Evolutionary conservation across 1,139 yeast genomes (phyloP).

Genomic region (Geotrichum reessii): DNA sequence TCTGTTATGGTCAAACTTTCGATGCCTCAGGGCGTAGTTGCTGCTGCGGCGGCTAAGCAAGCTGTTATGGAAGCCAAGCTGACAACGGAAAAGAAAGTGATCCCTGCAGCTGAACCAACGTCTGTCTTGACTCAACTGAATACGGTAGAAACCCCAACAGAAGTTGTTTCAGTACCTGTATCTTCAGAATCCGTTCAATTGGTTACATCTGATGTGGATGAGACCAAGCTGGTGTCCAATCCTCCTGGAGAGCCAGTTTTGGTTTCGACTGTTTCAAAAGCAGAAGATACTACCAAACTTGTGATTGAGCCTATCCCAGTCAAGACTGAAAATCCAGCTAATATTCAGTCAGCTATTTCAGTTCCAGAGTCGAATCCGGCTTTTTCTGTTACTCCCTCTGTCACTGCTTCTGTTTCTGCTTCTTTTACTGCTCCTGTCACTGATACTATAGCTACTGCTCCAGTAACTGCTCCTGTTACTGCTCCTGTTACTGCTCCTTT

Average conservation of each 20-base stretch:
- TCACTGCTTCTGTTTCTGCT: neutral
- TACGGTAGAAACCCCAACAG: neutral
- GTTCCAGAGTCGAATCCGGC: neutral
- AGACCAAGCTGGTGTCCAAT: neutral
- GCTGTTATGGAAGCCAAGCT: neutral
- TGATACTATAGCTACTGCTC: no score
- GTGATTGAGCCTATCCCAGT: neutral
- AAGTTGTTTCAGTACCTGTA: neutral
- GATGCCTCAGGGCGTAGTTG: neutral
- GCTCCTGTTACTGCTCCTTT: no score
- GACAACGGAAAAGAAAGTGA: neutral
- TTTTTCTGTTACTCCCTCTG: neutral
- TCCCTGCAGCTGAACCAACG: neutral
- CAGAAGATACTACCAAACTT: neutral
- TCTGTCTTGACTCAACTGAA: neutral
- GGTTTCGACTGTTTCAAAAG: neutral
- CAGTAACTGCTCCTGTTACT: no score
- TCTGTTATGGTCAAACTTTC: neutral
- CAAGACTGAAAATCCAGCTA: neutral
- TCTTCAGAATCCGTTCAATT: neutral
- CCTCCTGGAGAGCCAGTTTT: neutral
- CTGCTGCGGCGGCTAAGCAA: neutral
- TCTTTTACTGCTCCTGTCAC: neutral
- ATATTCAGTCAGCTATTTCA: neutral
- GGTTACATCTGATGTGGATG: neutral